Percentiles rank a stretch among this genome's conserved stretches.
Conservation (phyloP, 2,329 filamentous ascomycete genomes). For the Phaeosphaeria sp. region DNA sequence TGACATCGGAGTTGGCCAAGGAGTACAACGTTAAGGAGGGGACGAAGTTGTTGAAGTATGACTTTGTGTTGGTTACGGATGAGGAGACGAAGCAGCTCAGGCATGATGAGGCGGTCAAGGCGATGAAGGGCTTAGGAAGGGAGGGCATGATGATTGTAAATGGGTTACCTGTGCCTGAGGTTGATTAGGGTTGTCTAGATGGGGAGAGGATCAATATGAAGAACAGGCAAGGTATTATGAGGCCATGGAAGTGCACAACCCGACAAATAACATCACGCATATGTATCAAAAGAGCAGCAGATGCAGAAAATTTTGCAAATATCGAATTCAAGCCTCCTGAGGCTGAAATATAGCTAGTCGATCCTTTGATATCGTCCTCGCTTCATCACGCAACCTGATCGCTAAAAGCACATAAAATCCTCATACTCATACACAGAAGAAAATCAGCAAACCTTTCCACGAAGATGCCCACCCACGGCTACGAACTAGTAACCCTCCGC, state of each 20-base stretch:
- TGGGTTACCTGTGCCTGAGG: slow-evolving; percentile 77
- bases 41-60: slow-evolving; percentile 69
- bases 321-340: neutral
- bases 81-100: slow-evolving; percentile 71
- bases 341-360: neutral
- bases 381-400: neutral
- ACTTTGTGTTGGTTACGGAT: slow-evolving; percentile 79
- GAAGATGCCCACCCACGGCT: neutral
- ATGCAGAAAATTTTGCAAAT: neutral
- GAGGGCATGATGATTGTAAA: slow-evolving; percentile 74
- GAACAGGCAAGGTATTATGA: slow-evolving; percentile 54
- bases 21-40: slow-evolving; percentile 67
- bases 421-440: neutral
- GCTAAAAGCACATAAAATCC: neutral
- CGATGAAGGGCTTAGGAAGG: slow-evolving; percentile 70
- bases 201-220: slow-evolving; percentile 19
- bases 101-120: slow-evolving; percentile 70
- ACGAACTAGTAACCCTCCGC: slow-evolving; percentile 42
- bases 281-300: neutral
- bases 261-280: neutral
- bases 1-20: slow-evolving; percentile 34
- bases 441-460: no score
- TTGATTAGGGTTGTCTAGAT: slow-evolving; percentile 48
- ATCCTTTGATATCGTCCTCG: neutral
- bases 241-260: slow-evolving; percentile 49